Evolutionary conservation across 805 yeast genomes (phyloP).

Genomic region (Wickerhamomyces mucosus): DNA sequence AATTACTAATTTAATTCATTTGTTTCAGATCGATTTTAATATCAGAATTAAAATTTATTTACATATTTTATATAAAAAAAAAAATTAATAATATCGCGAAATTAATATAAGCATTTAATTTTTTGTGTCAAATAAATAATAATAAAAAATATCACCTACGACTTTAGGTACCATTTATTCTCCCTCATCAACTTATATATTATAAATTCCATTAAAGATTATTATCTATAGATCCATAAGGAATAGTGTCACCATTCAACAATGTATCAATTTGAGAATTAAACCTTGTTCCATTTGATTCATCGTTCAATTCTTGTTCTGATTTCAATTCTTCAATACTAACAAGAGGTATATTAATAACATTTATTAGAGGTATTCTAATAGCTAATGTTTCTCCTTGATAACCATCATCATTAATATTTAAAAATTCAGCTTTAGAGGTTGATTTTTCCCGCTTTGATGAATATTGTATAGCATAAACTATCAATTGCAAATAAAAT

Average conservation of each 20-base stretch:
- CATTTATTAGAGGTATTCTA: slow-evolving; percentile 7
- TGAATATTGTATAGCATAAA: slow-evolving; percentile 9
- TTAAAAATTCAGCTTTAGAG: slow-evolving; percentile 1
- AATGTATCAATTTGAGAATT: not conserved
- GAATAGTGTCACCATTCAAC: not conserved
- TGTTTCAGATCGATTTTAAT: too few species aligned
- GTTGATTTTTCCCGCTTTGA: slow-evolving; percentile 2
- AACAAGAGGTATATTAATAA: slow-evolving; percentile 8
- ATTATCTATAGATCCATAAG: not conserved
- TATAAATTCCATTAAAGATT: too few species aligned
- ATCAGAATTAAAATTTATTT: too few species aligned
- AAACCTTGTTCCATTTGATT: too few species aligned
- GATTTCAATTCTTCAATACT: slow-evolving; percentile 7
- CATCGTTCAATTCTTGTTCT: slow-evolving; percentile 8
- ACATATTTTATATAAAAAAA: too few species aligned
- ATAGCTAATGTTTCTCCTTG: slow-evolving; percentile 14
- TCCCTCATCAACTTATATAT: too few species aligned
- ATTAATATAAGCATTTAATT: too few species aligned
- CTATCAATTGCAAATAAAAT: slow-evolving; percentile 11
- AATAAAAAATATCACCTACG: too few species aligned
- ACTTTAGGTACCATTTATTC: too few species aligned
- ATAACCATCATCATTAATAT: slow-evolving; percentile 15
- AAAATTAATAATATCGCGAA: too few species aligned
- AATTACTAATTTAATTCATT: too few species aligned
- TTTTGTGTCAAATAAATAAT: too few species aligned